A percentile compares a stretch with the other conserved stretches of the same genome.
phyloP scores from a whole-genome alignment of 371 early-diverging fungal species.

The Coemansia sp. region DNA sequence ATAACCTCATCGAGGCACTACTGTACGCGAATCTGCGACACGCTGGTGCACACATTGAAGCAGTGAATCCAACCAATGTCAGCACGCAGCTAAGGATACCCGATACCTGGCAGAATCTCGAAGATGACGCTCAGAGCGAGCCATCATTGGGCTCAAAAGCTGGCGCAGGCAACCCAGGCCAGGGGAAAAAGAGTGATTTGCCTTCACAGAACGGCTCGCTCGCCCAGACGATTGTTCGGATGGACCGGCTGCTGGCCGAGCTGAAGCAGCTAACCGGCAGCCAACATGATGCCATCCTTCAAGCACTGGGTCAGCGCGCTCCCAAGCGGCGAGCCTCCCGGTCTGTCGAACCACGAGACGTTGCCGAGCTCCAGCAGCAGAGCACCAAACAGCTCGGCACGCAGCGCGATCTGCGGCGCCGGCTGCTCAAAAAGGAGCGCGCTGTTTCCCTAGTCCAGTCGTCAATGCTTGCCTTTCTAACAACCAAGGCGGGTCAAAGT shows the following conservation, averaged over 20 bases:
- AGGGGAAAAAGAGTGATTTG: background rate
- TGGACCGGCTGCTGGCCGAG: constrained; percentile 23
- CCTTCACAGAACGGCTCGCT: background rate
- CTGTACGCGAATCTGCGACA: constrained; percentile 46
- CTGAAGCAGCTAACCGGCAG: constrained; percentile 21
- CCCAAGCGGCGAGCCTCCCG: constrained; percentile 5
- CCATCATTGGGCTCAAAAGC: background rate
- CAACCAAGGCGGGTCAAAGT: background rate
- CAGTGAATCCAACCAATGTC: constrained; percentile 37
- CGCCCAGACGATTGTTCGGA: constrained; percentile 9
- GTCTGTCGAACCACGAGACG: constrained; percentile 1
- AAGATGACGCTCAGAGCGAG: background rate
- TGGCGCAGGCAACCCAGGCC: background rate
- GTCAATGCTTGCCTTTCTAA: constrained; percentile 33
- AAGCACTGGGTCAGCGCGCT: constrained; percentile 9
- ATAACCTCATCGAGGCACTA: constrained; percentile 50
- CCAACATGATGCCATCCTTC: constrained; percentile 27
- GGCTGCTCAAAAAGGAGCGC: constrained; percentile 45
- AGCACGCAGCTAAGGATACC: constrained; percentile 34
- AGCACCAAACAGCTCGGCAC: constrained; percentile 12
- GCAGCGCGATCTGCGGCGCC: constrained; percentile 32
- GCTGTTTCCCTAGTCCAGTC: constrained; percentile 37
- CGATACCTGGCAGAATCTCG: constrained; percentile 2
- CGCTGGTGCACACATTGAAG: constrained; percentile 31
- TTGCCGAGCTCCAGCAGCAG: constrained; percentile 11